Base-by-base conservation (phyloP, 768 basidiomycete genomes). In the Kondoa malvinella region DNA sequence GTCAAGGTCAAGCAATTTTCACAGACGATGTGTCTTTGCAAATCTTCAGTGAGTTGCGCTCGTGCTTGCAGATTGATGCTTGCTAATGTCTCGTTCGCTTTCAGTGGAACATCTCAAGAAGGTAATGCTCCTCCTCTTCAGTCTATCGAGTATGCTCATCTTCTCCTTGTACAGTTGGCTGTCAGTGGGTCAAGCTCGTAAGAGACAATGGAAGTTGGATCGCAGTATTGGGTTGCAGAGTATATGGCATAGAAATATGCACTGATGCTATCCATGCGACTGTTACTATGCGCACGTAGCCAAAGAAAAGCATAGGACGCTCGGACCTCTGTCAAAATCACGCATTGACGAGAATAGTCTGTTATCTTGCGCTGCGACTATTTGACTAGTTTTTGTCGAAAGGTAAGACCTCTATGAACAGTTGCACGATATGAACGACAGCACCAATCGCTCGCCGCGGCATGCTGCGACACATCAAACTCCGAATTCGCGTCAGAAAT, bases 11-110 rank as follows among this genome's bases (percentile, higher is more conserved):
- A 77, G 89, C 91, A 17, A 96, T 99, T 77, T 95, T 96, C 77
- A 99, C 95, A 66, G 95, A 97, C 76, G 94, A 99, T 77, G 94
- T 97, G 70, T 95, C 90, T 76, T 82, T 96, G 78, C 89, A 92
- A 77, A 88, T 92, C 67, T 94, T 95, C 81, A 92, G 92, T 92
- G 92, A 95, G 30, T 66, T 60, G 12, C 58, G 25, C 14, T 4
- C 58, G 26, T 12, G 29, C n/a, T 60, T 25, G 12, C 58, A 4
- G 58, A 14, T 12, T 60, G 25, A 4, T 12, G 12, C 25, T 30
- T 14, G n/a, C 58, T 60, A 15, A 30, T 60, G 58, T 60, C 4
- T 30, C 50, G 66, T 67, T 27, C 32, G 65, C 65, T 56, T 68
- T 27, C 62, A 68, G 27, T 69, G 72, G 69, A 67, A 40, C 71